Conservation (phyloP, 331 rosid species). For the Quercus tomentella region DNA sequence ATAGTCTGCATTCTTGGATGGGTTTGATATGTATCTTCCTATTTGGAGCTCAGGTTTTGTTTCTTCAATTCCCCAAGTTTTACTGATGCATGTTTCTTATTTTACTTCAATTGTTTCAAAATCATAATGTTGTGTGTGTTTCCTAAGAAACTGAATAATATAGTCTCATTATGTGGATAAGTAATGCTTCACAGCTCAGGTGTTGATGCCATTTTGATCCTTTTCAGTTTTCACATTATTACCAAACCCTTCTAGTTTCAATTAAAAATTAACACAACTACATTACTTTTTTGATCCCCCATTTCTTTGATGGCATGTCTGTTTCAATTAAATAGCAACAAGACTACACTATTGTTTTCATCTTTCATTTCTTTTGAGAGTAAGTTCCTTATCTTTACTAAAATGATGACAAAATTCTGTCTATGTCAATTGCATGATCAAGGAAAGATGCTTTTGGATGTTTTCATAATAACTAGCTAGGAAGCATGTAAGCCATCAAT, state of each 20-base stretch:
- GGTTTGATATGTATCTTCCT: conserved; percentile 66
- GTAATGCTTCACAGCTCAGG: too few relatives aligned
- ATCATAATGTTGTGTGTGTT: background rate
- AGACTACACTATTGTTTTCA: background rate
- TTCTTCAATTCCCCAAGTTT: background rate
- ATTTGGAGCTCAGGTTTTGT: conserved; percentile 74
- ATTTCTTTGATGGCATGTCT: background rate
- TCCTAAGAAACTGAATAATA: too few relatives aligned
- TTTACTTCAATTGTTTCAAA: background rate
- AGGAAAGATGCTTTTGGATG: background rate
- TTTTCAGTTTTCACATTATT: background rate
- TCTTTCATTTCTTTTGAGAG: background rate
- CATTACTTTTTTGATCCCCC: background rate
- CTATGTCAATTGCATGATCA: background rate
- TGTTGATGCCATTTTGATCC: too few relatives aligned
- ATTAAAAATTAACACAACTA: background rate
- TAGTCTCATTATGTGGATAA: too few relatives aligned
- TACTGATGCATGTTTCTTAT: background rate
- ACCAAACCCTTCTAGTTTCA: background rate
- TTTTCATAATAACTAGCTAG: background rate
- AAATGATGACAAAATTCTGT: background rate
- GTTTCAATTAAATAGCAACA: background rate
- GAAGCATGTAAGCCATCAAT: background rate
- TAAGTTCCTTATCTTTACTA: background rate
- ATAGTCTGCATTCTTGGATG: conserved; percentile 95